Evolutionary conservation across 2,329 filamentous ascomycete species (phyloP).

Genomic region (Ophiocordyceps camponoti-floridani): DNA sequence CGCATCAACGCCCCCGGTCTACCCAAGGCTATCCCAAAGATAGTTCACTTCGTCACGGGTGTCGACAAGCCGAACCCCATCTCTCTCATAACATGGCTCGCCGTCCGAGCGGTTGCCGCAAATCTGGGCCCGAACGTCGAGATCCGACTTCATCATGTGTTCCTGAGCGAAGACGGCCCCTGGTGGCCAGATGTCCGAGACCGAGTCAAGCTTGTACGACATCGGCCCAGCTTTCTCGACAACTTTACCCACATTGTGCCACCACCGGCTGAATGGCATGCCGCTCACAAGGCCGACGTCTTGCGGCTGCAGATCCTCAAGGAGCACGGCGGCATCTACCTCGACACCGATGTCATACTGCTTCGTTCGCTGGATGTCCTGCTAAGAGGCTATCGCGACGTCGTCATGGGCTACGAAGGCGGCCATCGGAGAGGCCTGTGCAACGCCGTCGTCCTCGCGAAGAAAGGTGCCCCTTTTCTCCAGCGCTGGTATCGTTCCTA

Average conservation of each 20-base stretch:
- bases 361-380: neutral
- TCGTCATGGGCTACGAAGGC: neutral
- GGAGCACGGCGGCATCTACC: neutral
- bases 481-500: slow-evolving; percentile 1
- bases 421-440: neutral
- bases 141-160: slow-evolving; percentile 1
- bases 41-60: slow-evolving; percentile 1
- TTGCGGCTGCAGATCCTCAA: slow-evolving; percentile 1
- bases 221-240: neutral
- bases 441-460: slow-evolving; percentile 1
- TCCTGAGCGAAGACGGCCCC: slow-evolving; percentile 1
- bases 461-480: neutral
- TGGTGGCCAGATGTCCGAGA: neutral
- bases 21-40: neutral
- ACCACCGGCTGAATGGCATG: neutral
- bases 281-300: slow-evolving; percentile 1
- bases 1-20: slow-evolving; percentile 1
- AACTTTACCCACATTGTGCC: neutral
- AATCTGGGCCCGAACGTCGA: neutral
- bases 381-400: neutral
- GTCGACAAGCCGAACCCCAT: neutral
- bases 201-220: neutral
- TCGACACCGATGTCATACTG: slow-evolving; percentile 1
- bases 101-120: neutral
- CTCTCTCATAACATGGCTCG: neutral